These are phyloP conservation scores for Ceratocystis variospora DNA, from an alignment of 2,329 filamentous ascomycete species.

Conservation along the genomic window DNA sequence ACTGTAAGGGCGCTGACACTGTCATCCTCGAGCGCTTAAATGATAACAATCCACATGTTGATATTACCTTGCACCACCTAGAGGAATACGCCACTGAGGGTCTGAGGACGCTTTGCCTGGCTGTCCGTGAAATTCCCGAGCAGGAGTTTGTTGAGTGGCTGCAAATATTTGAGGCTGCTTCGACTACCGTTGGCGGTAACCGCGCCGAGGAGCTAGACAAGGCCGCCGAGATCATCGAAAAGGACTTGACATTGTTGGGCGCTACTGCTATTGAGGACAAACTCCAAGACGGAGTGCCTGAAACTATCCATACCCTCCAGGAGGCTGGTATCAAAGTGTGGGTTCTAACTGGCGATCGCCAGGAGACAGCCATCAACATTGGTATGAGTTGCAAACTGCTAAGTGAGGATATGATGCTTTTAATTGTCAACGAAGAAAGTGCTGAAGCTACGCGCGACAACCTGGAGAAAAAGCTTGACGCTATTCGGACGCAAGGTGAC, in stretches of 20 bases:
- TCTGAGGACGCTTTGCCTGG: constrained; percentile 82
- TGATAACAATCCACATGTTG: constrained; percentile 71
- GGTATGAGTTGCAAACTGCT: constrained; percentile 99
- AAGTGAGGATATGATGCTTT: constrained; percentile 94
- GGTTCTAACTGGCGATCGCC: constrained; percentile 93
- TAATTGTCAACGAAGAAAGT: constrained; percentile 88
- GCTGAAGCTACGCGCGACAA: constrained; percentile 71
- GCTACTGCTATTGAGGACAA: constrained; percentile 96
- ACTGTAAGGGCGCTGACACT: constrained; percentile 94
- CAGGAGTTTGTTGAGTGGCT: constrained; percentile 80
- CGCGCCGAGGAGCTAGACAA: constrained; percentile 93
- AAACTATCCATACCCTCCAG: constrained; percentile 94
- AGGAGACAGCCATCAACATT: constrained; percentile 98
- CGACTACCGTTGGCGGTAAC: constrained; percentile 82
- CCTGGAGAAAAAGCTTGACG: constrained; percentile 82
- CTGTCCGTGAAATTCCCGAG: constrained; percentile 85
- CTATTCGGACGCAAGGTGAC: constrained; percentile 70
- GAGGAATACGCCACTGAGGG: constrained; percentile 98
- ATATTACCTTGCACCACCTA: constrained; percentile 83
- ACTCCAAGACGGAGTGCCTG: constrained; percentile 90
- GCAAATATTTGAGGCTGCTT: constrained; percentile 71
- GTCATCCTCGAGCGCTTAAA: constrained; percentile 87
- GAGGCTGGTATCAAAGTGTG: constrained; percentile 96
- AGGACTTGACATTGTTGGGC: constrained; percentile 77
- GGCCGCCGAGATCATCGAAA: constrained; percentile 88